Evolutionary conservation across 129 eudicot species (phyloP), one percentile per base, ranked within the genome.

Genomic region (Ambrosia artemisiifolia): DNA sequence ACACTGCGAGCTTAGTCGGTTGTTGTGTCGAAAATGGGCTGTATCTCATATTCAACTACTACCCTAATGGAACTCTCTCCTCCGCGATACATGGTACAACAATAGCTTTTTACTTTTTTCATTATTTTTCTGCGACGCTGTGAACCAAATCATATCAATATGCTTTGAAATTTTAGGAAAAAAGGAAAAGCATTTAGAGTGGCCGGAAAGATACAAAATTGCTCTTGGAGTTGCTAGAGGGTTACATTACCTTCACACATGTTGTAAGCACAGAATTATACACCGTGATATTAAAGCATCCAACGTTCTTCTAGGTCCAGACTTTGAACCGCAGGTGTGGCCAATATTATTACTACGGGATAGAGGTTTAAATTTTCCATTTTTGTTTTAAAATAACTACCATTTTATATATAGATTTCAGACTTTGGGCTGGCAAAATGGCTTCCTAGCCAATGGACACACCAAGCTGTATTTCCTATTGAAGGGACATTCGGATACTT

Each of bases 231-330:
- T 87, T 42, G 98, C 98, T 11, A 89, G 83, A 77, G 98, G 98
- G 19, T 79, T 92, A n/a, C 95, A 92, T 80, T 92, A 92, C 63
- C 88, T 92, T 74, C 98, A 92, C 82, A 92, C 91, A 30, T 79
- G 92, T 75, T 89, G 98, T 85, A 92, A 87, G 68, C 98, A 92
- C 70, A 75, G 96, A 10, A 87, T 89, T 55, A 92, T 92, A 51
- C 98, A 92, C 79, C 95, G 98, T 17, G 98, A 92, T 74, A 92
- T 92, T 13, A 92, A 92, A 73, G 98, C 96, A 65, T 92, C 98
- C 24, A 92, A 92, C 19, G 95, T 92, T 68, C 96, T 92, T 75
- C 87, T 92, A 78, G 98, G 91, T 53, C 91, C 90, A 54, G 87
- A 92, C 79, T 89, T 83, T 16, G 95, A 89, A 74, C 96, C 98